Evolutionary conservation across 306 rosid genomes (phyloP).

Genomic region (Begonia loranthoides): DNA sequence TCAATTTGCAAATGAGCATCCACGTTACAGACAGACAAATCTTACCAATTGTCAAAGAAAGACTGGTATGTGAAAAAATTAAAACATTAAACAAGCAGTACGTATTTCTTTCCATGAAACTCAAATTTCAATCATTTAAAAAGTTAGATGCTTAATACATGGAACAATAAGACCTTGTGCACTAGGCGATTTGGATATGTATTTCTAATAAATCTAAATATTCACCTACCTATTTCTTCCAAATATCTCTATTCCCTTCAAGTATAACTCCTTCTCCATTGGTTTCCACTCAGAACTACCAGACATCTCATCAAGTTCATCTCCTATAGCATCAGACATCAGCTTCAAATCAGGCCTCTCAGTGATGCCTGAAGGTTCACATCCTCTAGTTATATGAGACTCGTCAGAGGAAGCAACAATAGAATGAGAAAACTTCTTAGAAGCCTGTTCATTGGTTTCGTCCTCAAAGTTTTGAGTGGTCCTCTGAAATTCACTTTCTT

Average conservation of each 20-base stretch:
- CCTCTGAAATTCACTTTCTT: conserved; percentile 20
- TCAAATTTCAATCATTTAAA: background rate
- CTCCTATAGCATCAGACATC: conserved; percentile 21
- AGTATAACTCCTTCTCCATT: conserved; percentile 73
- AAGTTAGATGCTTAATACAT: background rate
- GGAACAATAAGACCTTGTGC: background rate
- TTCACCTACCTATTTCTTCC: conserved; percentile 75
- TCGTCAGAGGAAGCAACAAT: conserved; percentile 30
- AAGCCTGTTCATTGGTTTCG: conserved; percentile 20
- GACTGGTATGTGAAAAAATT: background rate
- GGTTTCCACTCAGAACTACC: conserved; percentile 59
- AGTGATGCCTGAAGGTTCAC: conserved; percentile 22
- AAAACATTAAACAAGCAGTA: background rate
- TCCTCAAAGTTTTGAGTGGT: conserved; percentile 12
- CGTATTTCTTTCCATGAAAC: background rate
- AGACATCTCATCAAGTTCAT: conserved; percentile 21
- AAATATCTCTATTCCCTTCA: conserved; percentile 90
- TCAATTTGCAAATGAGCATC: background rate
- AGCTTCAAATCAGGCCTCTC: conserved; percentile 25
- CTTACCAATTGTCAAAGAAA: background rate
- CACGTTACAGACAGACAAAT: background rate
- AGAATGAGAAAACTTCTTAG: conserved; percentile 22
- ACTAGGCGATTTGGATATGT: background rate
- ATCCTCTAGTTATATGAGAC: conserved; percentile 17
- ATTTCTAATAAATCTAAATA: background rate